Evolutionary conservation across 2,329 filamentous ascomycete genomes (phyloP).

Genomic region (Fusarium lyarnte): DNA sequence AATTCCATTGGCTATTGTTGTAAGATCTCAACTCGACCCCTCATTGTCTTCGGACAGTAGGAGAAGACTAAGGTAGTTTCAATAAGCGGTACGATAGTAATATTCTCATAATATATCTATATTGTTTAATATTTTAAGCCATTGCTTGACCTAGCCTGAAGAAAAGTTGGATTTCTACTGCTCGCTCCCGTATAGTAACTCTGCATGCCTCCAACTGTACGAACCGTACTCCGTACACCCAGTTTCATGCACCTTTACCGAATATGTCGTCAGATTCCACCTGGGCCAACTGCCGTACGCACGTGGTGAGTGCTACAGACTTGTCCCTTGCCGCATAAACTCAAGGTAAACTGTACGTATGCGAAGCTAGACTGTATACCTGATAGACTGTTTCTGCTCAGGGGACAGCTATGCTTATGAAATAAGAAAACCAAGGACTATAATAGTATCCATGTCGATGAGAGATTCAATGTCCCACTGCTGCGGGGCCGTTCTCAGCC

Average conservation of each 20-base stretch:
- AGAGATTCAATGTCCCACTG: constrained; percentile 9
- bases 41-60: not conserved
- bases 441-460: not conserved
- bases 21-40: not conserved
- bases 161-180: not conserved
- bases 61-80: not conserved
- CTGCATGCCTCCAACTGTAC: not conserved
- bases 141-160: not conserved
- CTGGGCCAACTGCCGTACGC: not conserved
- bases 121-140: no score
- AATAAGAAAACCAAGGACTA: not conserved
- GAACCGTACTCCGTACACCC: not conserved
- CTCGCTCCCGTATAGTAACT: not conserved
- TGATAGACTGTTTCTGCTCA: not conserved
- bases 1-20: not conserved
- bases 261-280: not conserved
- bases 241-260: not conserved
- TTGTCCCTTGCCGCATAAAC: not conserved
- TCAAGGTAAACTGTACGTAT: not conserved
- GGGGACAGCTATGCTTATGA: not conserved
- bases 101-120: not conserved
- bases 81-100: not conserved
- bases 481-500: constrained; percentile 25
- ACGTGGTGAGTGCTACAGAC: not conserved
- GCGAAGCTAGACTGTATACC: no score